phyloP scores from a whole-genome alignment of 2,329 filamentous ascomycete genomes.

The Ilyonectria mors-panacis region DNA sequence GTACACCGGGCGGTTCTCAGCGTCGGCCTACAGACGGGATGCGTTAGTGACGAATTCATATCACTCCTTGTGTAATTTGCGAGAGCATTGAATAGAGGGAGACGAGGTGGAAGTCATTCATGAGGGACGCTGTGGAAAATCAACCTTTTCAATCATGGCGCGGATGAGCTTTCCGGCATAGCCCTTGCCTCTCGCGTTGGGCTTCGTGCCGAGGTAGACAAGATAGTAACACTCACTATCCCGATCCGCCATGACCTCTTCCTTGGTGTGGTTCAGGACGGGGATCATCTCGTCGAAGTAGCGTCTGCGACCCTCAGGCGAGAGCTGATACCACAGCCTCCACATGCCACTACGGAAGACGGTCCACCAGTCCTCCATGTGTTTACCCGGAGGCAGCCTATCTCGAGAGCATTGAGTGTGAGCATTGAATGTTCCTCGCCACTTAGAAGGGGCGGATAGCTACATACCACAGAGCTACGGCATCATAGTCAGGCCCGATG shows the following conservation, averaged over 20 bases:
- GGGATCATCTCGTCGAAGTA: slow-evolving; percentile 86
- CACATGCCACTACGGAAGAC: slow-evolving; percentile 83
- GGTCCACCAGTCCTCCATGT: slow-evolving; percentile 81
- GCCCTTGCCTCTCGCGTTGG: slow-evolving; percentile 78
- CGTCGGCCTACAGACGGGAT: slow-evolving; percentile 70
- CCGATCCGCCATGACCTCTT: slow-evolving; percentile 75
- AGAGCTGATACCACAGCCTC: slow-evolving; percentile 82
- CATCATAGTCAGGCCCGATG: slow-evolving; percentile 82
- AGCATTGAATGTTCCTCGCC: not conserved
- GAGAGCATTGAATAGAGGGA: not conserved
- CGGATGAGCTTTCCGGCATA: slow-evolving; percentile 80
- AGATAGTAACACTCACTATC: slow-evolving; percentile 84
- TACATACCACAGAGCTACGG: slow-evolving; percentile 83
- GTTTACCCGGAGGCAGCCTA: slow-evolving; percentile 82
- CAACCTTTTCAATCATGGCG: slow-evolving; percentile 75
- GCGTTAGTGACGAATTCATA: not conserved
- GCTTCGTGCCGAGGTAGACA: slow-evolving; percentile 85
- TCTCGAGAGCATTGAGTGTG: slow-evolving; percentile 10
- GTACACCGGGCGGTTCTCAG: slow-evolving; percentile 78
- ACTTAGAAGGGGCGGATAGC: not conserved
- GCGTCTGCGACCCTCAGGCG: slow-evolving; percentile 78
- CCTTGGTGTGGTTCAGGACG: slow-evolving; percentile 80
- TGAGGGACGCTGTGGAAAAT: slow-evolving; percentile 40
- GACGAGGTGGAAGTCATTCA: not conserved
- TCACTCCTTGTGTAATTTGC: not conserved